phyloP scores from a whole-genome alignment of 331 rosid species.

The Pyrus hybrid region DNA sequence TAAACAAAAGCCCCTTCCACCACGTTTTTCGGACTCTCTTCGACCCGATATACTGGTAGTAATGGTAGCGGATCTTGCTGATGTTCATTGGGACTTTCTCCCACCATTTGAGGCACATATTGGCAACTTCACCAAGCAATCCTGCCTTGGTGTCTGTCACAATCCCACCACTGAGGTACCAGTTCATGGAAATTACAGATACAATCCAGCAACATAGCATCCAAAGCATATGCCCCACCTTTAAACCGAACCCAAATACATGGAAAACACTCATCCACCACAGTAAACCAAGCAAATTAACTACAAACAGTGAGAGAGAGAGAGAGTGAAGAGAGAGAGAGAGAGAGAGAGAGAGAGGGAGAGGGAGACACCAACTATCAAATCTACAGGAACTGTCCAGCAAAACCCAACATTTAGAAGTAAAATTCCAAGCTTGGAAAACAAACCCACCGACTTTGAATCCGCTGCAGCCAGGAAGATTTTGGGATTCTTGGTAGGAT shows the following conservation, averaged over 20 bases:
- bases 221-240: constrained; percentile 76
- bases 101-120: constrained; percentile 61
- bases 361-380: constrained; percentile 11
- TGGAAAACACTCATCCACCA: constrained; percentile 72
- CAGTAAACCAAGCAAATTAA: constrained; percentile 48
- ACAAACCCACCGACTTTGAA: constrained; percentile 20
- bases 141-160: constrained; percentile 39
- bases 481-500: not conserved
- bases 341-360: not conserved
- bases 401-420: constrained; percentile 23
- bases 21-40: constrained; percentile 36
- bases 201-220: constrained; percentile 61
- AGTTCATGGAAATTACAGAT: constrained; percentile 58
- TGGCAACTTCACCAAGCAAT: constrained; percentile 42
- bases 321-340: too few species aligned
- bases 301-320: constrained; percentile 22
- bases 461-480: constrained; percentile 7
- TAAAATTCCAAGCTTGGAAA: constrained; percentile 18
- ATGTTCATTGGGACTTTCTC: constrained; percentile 43
- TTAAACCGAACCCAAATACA: constrained; percentile 72
- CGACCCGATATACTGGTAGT: constrained; percentile 53
- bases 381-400: constrained; percentile 33
- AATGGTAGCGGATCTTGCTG: constrained; percentile 45
- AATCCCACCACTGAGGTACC: constrained; percentile 48
- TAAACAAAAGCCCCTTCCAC: constrained; percentile 52